These are phyloP conservation scores for Penicillium diatomitis DNA, from an alignment of 495 filamentous ascomycete genomes.

Conservation along the genomic window DNA sequence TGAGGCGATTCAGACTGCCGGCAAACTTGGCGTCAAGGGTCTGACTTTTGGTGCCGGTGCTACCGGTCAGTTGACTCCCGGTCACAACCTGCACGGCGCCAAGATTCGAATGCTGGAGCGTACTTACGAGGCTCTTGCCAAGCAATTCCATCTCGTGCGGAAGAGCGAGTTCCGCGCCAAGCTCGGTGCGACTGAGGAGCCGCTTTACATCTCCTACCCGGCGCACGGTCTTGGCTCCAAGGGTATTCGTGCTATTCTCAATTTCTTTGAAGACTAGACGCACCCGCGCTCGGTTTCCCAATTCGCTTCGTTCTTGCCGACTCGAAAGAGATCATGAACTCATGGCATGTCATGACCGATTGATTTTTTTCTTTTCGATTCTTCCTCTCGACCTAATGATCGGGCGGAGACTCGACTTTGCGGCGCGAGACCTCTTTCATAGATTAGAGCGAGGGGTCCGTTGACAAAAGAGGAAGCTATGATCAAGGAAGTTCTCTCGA, in stretches of 20 bases:
- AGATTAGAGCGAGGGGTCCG: too few species aligned
- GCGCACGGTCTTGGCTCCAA: constrained; percentile 67
- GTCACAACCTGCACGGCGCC: constrained; percentile 64
- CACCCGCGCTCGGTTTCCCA: neutral
- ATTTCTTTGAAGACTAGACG: constrained; percentile 67
- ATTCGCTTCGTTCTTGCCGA: too few species aligned
- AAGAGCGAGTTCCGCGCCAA: constrained; percentile 87
- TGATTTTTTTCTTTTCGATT: too few species aligned
- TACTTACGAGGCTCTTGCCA: constrained; percentile 68
- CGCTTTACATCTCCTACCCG: constrained; percentile 75
- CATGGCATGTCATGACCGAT: constrained; percentile 1
- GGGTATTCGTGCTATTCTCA: constrained; percentile 66
- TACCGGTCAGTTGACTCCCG: constrained; percentile 53
- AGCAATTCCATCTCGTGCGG: constrained; percentile 64
- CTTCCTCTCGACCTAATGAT: too few species aligned
- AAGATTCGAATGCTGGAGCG: constrained; percentile 64
- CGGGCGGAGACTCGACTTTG: too few species aligned
- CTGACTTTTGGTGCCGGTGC: constrained; percentile 80
- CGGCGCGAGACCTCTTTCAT: too few species aligned
- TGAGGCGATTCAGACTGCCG: constrained; percentile 61
- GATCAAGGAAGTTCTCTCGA: too few species aligned
- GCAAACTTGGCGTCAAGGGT: constrained; percentile 48
- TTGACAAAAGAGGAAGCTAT: too few species aligned
- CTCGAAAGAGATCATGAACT: constrained; percentile 1
- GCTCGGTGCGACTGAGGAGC: constrained; percentile 67